Conservation (phyloP, 257 asterid genomes). For the Leonotis leonurus region DNA sequence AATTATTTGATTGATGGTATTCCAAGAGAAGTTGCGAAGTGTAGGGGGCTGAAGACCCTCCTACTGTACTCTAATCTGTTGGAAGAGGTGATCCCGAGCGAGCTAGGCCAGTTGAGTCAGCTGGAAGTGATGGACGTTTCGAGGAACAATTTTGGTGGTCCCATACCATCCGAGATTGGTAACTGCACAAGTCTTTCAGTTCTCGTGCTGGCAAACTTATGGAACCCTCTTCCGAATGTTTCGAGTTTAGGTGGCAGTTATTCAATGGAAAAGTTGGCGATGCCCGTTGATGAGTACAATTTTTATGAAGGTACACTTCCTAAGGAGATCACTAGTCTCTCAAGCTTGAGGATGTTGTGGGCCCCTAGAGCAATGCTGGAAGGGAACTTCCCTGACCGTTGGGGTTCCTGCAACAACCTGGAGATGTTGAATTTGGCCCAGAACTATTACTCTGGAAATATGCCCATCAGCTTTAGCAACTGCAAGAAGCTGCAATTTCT, state of each 20-base stretch:
- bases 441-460: slow-evolving; percentile 50
- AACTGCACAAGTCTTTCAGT: slow-evolving; percentile 59
- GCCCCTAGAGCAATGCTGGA: slow-evolving; percentile 70
- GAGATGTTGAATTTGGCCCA: slow-evolving; percentile 83
- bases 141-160: slow-evolving; percentile 73
- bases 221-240: slow-evolving; percentile 70
- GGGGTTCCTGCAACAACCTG: slow-evolving; percentile 71
- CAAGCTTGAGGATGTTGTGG: slow-evolving; percentile 86
- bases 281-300: slow-evolving; percentile 56
- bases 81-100: slow-evolving; percentile 65
- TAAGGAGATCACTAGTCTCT: slow-evolving; percentile 36
- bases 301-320: slow-evolving; percentile 72
- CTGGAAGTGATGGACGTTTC: slow-evolving; percentile 82
- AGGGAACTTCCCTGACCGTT: slow-evolving; percentile 53
- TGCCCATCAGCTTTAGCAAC: slow-evolving; percentile 36
- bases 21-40: slow-evolving; percentile 69
- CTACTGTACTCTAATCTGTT: slow-evolving; percentile 65
- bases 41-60: slow-evolving; percentile 50
- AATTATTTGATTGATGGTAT: slow-evolving; percentile 48
- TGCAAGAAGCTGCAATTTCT: slow-evolving; percentile 78
- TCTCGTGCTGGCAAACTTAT: slow-evolving; percentile 71
- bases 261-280: slow-evolving; percentile 26
- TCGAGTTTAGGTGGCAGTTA: slow-evolving; percentile 25
- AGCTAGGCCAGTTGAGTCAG: slow-evolving; percentile 57
- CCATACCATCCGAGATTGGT: slow-evolving; percentile 56